A percentile compares a stretch with the other conserved stretches of the same genome.
Evolutionary conservation across 805 yeast species (phyloP).

Genomic region (Candida maltosa): DNA sequence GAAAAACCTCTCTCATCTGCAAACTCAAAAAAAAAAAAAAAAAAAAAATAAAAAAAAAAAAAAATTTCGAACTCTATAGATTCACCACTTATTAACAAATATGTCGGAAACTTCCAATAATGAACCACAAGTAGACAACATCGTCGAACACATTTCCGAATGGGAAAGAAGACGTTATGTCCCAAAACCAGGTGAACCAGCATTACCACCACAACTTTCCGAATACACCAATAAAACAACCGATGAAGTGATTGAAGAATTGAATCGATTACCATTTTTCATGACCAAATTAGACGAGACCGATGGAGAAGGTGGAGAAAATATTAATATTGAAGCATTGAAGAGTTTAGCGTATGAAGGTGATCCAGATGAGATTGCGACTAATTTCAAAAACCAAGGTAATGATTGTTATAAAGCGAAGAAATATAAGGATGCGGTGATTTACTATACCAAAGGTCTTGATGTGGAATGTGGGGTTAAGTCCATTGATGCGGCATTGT

Average conservation of each 20-base stretch:
- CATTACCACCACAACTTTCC: slow-evolving; percentile 77
- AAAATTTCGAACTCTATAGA: not conserved
- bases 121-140: too few relatives aligned
- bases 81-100: not conserved
- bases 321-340: slow-evolving; percentile 77
- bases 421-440: slow-evolving; percentile 72
- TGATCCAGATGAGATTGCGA: slow-evolving; percentile 88
- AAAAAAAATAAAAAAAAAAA: not conserved
- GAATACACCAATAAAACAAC: slow-evolving; percentile 59
- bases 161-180: slow-evolving; percentile 40
- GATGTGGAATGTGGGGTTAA: slow-evolving; percentile 61
- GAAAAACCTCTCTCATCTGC: too few relatives aligned
- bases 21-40: too few relatives aligned
- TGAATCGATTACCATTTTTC: slow-evolving; percentile 86
- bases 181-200: slow-evolving; percentile 61
- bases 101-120: too few relatives aligned
- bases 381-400: slow-evolving; percentile 88
- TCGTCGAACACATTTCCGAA: slow-evolving; percentile 31
- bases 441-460: slow-evolving; percentile 75
- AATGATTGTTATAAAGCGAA: slow-evolving; percentile 78
- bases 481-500: slow-evolving; percentile 59
- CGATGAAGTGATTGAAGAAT: slow-evolving; percentile 72
- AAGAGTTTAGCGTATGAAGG: slow-evolving; percentile 93
- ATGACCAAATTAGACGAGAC: slow-evolving; percentile 83
- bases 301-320: slow-evolving; percentile 75